phyloP scores from a whole-genome alignment of 768 basidiomycete genomes.

The Pisolithus orientalis region DNA sequence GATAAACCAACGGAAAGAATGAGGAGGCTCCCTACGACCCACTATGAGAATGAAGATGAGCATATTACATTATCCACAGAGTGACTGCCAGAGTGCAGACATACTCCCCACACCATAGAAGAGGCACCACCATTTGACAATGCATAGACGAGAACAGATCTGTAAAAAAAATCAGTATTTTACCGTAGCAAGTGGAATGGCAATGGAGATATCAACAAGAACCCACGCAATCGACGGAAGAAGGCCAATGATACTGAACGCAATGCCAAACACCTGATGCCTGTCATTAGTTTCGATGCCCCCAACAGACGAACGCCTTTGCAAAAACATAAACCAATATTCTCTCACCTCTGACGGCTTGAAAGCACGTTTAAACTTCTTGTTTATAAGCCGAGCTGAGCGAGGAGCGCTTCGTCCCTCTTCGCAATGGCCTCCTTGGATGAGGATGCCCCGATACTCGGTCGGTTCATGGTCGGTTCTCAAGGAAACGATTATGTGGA shows the following conservation, averaged over 20 bases:
- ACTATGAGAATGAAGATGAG: slow-evolving; percentile 15
- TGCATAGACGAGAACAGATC: slow-evolving; percentile 40
- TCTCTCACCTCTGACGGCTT: slow-evolving; percentile 25
- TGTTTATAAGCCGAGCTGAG: slow-evolving; percentile 24
- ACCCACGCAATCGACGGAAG: slow-evolving; percentile 58
- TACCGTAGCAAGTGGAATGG: not conserved
- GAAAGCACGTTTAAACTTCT: slow-evolving; percentile 33
- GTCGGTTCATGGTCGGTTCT: too few relatives aligned
- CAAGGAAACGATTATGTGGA: too few relatives aligned
- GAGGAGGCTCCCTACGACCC: slow-evolving; percentile 33
- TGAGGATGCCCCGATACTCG: too few relatives aligned
- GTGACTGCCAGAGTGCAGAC: slow-evolving; percentile 4
- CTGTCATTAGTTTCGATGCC: too few relatives aligned
- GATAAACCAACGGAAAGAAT: slow-evolving; percentile 35
- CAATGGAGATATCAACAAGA: slow-evolving; percentile 10
- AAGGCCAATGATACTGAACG: slow-evolving; percentile 66
- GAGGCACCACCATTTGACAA: slow-evolving; percentile 47
- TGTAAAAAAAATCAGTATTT: slow-evolving; percentile 6
- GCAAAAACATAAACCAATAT: too few relatives aligned
- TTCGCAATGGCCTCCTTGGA: not conserved
- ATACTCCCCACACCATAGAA: slow-evolving; percentile 41
- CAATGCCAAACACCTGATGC: slow-evolving; percentile 58
- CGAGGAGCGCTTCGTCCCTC: slow-evolving; percentile 16
- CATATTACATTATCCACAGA: not conserved
- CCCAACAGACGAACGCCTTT: too few relatives aligned